Evolutionary conservation across 2,329 filamentous ascomycete genomes (phyloP), one percentile per base, ranked within the genome.

Genomic region (Bimuria novae-zelandiae): DNA sequence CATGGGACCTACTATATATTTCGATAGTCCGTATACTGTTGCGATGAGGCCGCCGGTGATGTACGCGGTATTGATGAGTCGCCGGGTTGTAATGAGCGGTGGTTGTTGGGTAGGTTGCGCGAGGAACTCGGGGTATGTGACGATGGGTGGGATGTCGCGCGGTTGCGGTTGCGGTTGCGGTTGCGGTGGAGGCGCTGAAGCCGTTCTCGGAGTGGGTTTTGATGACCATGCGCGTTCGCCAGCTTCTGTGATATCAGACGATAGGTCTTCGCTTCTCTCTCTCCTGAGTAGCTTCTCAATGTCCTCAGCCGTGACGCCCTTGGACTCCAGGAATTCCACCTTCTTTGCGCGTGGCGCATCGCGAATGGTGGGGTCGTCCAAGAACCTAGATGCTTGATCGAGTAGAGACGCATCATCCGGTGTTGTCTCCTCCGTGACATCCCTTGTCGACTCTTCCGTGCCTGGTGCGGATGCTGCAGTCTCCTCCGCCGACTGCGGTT

Each of bases 381-480:
- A 81, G 68, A 96, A 97, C 48, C 80, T 83, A 37, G 82, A 81
- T 23, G 92, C 91, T 67, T 91, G 84, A 14, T 90, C 84, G 30
- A 89, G 66, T 30, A 76, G 48, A 11, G 60, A 49, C 16, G 41
- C 17, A 16, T 53, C 53, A 12, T 56, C 41, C n/a, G 36, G 3
- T 1, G 46, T 36, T 7, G 56, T 19, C 35, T 36, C 39, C 22
- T 48, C 47, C 7, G 52, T 7, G 42, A 58, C 46, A 7, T 57
- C n/a, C 52, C 40, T 55, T 54, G 25, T 54, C 8, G 52, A 53
- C 12, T 49, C 58, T 27, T 52, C 37, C 17, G 22, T 32, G 19
- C 44, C 36, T 36, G 55, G 50, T 35, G 51, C 49, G 35, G 55
- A 51, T 36, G 51, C 49, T 40, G n/a, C n/a, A n/a, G n/a, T n/a